Evolutionary conservation across 2,329 filamentous ascomycete species (phyloP), one percentile per base, ranked within the genome.

Genomic region (Orbilia javanica): DNA sequence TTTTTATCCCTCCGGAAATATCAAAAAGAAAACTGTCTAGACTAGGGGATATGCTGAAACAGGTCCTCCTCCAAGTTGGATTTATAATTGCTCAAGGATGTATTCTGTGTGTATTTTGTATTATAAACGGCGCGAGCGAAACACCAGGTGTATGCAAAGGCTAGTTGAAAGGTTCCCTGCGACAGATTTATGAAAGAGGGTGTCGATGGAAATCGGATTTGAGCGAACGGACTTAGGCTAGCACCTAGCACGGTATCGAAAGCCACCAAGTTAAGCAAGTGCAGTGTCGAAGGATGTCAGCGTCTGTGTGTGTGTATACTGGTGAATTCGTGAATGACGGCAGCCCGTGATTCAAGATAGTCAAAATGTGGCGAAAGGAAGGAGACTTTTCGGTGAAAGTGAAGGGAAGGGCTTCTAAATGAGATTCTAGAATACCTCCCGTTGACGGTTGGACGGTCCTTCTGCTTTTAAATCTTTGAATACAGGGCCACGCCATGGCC

Each of bases 401-500:
- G 53, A 52, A 77, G 52, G 60, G 73, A 52, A 77, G 60, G 66
- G 73, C 73, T 77, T 77, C 73, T 60, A 67, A 77, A 77, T 71
- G 66, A 42, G 73, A 63, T 77, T 77, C 73, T 77, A 77, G 73
- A 77, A 77, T 70, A 53, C 65, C 60, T 44, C 7, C 18, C 42
- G 18, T 44, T 36, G 71, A 77, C 73, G 73, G 73, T 55, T 67
- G 73, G 72, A 31, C 65, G 65, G 73, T 65, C 73, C 73, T 77
- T 77, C 73, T 77, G 66, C 73, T 77, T 77, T 77, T 77, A 77
- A 77, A 67, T 67, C 66, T 67, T 70, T 63, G 39, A 75, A 68
- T 48, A 62, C 42, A 44, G 8, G 10, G 3, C 36, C 11, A 11
- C 3, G 34, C 11, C 39, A 48, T 18, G 65, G 48, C 55, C 48